Base-by-base conservation (phyloP, 2,329 filamentous ascomycete genomes). In the Nakataea oryzae region DNA sequence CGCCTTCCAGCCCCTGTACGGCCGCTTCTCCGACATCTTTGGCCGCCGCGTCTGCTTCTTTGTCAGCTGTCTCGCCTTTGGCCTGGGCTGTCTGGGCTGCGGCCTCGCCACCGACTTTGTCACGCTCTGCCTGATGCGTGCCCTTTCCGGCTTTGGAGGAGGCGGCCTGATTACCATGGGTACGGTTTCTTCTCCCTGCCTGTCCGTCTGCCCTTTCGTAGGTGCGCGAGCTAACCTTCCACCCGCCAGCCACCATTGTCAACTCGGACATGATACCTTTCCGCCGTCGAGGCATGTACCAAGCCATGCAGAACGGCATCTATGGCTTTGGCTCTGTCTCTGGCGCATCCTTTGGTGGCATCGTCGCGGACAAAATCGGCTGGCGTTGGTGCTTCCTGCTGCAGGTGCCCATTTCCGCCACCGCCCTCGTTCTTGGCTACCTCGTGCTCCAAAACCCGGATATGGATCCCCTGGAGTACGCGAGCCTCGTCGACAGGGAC, bases 1-100 rank as follows among this genome's bases (percentile, higher is more conserved):
- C 1, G 86, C 87, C 1, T 87, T 90, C 61, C 86, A 90, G 69
- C 88, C 88, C 0, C 77, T 91, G 0, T 89, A 89, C 67, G 88
- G 87, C 1, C 82, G 88, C 1, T 76, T 90, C 3, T 89, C 86
- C 0, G 88, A 91, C 69, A 86, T 87, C 7, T 81, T 90, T 62
- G 87, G 87, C 1, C 79, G 87, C 4, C 80, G 84, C 1, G 68
- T 79, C 3, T 82, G 84, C 64, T 89, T 89, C 72, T 81, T 90
- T 62, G 80, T 84, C n/a, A 83, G 85, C 0, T 84, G 85, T 0
- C 66, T 83, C 3, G 79, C 84, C 0, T 89, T 91, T 68, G 78
- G 81, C 11, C 62, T 80, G 0, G 87, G 87, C 0, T 89, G 86
- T 64, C 73, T 86, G 3, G 87, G 87, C 58, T 90, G 87, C 67